phyloP scores from a whole-genome alignment of 1,284 basidiomycete genomes.

The Ustilago hordei region DNA sequence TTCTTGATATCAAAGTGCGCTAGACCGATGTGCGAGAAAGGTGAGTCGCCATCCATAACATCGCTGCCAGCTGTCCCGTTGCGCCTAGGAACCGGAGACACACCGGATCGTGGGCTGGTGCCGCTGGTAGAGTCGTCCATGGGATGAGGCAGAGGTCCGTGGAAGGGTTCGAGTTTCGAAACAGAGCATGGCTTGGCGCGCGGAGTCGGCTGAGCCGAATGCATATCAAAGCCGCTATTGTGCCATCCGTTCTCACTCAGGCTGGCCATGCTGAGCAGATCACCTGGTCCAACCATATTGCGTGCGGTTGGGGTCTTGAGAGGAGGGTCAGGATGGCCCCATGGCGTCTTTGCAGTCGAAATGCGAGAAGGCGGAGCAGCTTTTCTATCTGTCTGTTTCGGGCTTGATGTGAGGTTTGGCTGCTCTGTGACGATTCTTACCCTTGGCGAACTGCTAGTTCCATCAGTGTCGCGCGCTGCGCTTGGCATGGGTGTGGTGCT shows the following conservation, averaged over 20 bases:
- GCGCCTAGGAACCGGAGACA: conserved; percentile 25
- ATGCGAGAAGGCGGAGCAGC: conserved; percentile 5
- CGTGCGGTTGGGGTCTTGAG: conserved; percentile 60
- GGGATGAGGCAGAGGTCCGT: conserved; percentile 37
- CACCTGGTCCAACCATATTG: conserved; percentile 71
- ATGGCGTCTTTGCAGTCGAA: conserved; percentile 49
- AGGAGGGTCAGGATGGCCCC: conserved; percentile 63
- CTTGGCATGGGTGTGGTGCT: conserved; percentile 42
- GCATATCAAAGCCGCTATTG: conserved; percentile 29
- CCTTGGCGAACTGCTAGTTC: conserved; percentile 19
- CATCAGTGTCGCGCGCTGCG: background rate
- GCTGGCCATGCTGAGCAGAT: conserved; percentile 73
- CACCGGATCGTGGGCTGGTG: conserved; percentile 26
- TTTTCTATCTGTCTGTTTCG: conserved; percentile 25
- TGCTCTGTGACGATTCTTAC: conserved; percentile 27
- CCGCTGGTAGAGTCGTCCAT: conserved; percentile 37
- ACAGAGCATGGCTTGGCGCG: conserved; percentile 38
- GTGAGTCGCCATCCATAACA: conserved; percentile 29
- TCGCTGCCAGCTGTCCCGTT: conserved; percentile 11
- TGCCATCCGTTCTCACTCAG: conserved; percentile 44
- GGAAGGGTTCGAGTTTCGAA: conserved; percentile 47
- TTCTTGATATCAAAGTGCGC: conserved; percentile 88
- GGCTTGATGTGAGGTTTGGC: conserved; percentile 13
- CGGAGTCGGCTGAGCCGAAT: conserved; percentile 47
- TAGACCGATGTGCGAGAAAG: conserved; percentile 44